These are phyloP conservation scores for Murraya paniculata DNA, from an alignment of 345 rosid genomes.

Conservation along the genomic window DNA sequence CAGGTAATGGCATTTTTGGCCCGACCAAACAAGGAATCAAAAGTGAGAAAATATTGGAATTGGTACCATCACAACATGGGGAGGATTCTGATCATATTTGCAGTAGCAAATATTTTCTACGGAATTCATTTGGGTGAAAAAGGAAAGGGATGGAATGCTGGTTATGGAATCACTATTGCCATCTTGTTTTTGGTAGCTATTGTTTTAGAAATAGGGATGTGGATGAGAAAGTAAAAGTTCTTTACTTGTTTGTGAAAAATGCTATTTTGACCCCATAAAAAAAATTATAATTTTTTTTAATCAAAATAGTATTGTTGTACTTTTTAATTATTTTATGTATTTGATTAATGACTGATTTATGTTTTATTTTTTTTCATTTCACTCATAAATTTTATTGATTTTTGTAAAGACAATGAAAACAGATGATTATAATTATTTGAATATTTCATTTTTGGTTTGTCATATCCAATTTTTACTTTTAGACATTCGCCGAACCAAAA, in stretches of 20 bases:
- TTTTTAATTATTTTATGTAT: neutral
- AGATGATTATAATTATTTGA: neutral
- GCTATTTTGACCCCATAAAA: no score
- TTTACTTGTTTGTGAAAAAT: no score
- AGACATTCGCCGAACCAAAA: accelerated
- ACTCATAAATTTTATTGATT: neutral
- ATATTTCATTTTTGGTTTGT: neutral
- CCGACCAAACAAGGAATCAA: constrained; percentile 54
- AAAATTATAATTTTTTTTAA: no score
- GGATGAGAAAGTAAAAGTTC: constrained; percentile 32
- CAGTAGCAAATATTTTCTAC: constrained; percentile 70
- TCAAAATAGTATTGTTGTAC: neutral
- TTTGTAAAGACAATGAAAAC: neutral
- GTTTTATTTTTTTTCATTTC: neutral
- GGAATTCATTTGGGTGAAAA: constrained; percentile 68
- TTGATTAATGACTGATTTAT: neutral
- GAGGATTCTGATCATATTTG: constrained; percentile 48
- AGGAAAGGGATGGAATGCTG: constrained; percentile 60
- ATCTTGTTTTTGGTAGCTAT: constrained; percentile 35
- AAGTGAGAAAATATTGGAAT: constrained; percentile 68
- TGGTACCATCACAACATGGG: constrained; percentile 76
- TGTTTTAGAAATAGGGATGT: constrained; percentile 42
- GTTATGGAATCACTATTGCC: constrained; percentile 51
- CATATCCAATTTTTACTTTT: neutral
- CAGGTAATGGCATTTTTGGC: constrained; percentile 67